Conservation (phyloP, 108 stramenopile species). For the Fistulifera pelliculosa region DNA sequence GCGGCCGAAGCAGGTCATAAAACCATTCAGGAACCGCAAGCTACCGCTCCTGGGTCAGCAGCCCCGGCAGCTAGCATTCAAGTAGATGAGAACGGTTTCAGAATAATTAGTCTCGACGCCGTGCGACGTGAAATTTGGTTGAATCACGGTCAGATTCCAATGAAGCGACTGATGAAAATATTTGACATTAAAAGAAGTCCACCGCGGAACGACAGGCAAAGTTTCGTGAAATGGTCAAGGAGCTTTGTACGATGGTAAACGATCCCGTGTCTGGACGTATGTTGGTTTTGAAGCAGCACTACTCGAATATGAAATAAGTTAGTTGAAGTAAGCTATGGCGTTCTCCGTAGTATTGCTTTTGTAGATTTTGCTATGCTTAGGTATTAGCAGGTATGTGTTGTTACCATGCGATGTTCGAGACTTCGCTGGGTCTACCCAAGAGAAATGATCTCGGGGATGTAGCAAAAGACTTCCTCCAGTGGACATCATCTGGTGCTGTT, state of each 20-base stretch:
- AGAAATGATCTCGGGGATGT: slow-evolving; percentile 38
- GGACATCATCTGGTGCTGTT: neutral
- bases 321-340: neutral
- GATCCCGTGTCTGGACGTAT: slow-evolving; percentile 56
- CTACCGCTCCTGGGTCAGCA: slow-evolving; percentile 6
- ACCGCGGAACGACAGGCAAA: slow-evolving; percentile 35
- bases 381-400: neutral
- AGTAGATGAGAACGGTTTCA: slow-evolving; percentile 65
- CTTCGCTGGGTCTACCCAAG: slow-evolving; percentile 16
- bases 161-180: slow-evolving; percentile 69
- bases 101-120: slow-evolving; percentile 60
- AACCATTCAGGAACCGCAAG: slow-evolving; percentile 11
- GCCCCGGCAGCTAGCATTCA: slow-evolving; percentile 27
- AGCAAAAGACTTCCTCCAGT: slow-evolving; percentile 25
- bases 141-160: slow-evolving; percentile 58
- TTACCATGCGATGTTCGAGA: neutral
- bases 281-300: slow-evolving; percentile 81
- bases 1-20: slow-evolving; percentile 14
- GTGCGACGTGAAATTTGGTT: slow-evolving; percentile 79
- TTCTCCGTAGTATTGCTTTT: neutral
- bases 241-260: slow-evolving; percentile 64
- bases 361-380: neutral
- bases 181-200: slow-evolving; percentile 57
- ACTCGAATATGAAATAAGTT: slow-evolving; percentile 28
- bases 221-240: slow-evolving; percentile 53